A percentile compares a stretch with the other conserved stretches of the same genome.
These are phyloP conservation scores for Cephalotrichum gorgonifer DNA, from an alignment of 2,329 filamentous ascomycete genomes.

Conservation along the genomic window DNA sequence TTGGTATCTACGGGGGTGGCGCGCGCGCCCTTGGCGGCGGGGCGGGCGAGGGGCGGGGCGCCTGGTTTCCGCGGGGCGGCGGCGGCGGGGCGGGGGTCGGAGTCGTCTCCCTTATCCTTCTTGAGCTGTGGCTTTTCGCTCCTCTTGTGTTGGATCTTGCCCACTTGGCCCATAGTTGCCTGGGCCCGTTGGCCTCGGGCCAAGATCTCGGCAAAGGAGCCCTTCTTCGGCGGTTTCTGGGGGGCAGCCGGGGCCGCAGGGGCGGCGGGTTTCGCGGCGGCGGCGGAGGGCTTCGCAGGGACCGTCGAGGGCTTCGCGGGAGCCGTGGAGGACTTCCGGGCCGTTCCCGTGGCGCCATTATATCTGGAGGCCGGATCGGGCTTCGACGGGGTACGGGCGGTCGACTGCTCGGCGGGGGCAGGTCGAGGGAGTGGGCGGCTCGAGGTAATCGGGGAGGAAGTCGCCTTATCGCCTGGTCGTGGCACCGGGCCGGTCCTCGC, in stretches of 20 bases:
- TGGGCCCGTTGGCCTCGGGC: conserved; percentile 60
- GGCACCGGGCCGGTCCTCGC: not conserved
- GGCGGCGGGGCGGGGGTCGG: conserved; percentile 9
- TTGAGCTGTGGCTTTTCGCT: conserved; percentile 51
- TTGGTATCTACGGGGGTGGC: not conserved
- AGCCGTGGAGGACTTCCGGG: conserved; percentile 4
- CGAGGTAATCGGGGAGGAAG: not conserved
- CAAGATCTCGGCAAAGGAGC: conserved; percentile 65
- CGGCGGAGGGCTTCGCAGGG: conserved; percentile 4
- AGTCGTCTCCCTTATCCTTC: conserved; percentile 43
- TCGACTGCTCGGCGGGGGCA: not conserved
- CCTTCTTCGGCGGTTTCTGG: conserved; percentile 52
- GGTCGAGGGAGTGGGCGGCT: conserved; percentile 3
- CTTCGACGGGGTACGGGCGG: not conserved
- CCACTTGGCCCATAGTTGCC: conserved; percentile 48
- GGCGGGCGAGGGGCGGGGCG: not conserved
- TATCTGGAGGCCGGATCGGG: conserved; percentile 6
- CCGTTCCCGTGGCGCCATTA: conserved; percentile 2
- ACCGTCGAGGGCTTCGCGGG: conserved; percentile 6
- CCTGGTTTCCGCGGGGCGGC: conserved; percentile 1
- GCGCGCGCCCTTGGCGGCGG: not conserved
- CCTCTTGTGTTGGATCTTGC: conserved; percentile 66
- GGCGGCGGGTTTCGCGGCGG: conserved; percentile 18
- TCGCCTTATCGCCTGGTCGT: not conserved
- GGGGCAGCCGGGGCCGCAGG: conserved; percentile 30